phyloP scores from a whole-genome alignment of 768 basidiomycete genomes.

The Lentinula boryana region DNA sequence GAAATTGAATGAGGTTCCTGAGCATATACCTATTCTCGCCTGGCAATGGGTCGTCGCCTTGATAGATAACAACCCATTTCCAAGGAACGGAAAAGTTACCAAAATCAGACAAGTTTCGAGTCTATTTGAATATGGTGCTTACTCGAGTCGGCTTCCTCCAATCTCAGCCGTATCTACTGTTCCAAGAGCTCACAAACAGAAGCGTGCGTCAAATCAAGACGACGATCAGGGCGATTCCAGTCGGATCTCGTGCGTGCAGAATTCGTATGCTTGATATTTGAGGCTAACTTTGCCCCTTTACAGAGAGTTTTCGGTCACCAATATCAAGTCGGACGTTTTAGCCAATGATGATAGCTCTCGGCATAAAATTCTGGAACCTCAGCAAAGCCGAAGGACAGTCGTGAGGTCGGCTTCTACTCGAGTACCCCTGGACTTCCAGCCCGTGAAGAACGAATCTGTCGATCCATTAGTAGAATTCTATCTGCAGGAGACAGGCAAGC shows the following conservation, averaged over 20 bases:
- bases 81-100: neutral
- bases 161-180: neutral
- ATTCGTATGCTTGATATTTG: neutral
- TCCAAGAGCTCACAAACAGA: neutral
- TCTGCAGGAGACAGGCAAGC: slow-evolving; percentile 9
- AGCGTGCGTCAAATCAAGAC: neutral
- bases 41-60: slow-evolving; percentile 7
- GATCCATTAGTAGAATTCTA: slow-evolving; percentile 70
- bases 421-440: slow-evolving; percentile 1
- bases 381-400: neutral
- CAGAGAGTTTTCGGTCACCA: slow-evolving; percentile 27
- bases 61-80: slow-evolving; percentile 8
- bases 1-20: slow-evolving; percentile 18
- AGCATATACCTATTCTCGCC: slow-evolving; percentile 11
- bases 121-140: neutral
- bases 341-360: neutral
- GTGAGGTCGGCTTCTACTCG: neutral
- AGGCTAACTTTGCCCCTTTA: neutral
- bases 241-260: slow-evolving; percentile 38
- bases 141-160: neutral
- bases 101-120: slow-evolving; percentile 16
- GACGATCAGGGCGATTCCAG: slow-evolving; percentile 28
- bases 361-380: neutral
- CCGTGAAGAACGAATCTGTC: neutral
- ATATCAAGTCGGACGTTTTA: slow-evolving; percentile 7